Base-by-base conservation (phyloP, 1,284 basidiomycete genomes). In the Erythrobasidium hasegawianum region DNA sequence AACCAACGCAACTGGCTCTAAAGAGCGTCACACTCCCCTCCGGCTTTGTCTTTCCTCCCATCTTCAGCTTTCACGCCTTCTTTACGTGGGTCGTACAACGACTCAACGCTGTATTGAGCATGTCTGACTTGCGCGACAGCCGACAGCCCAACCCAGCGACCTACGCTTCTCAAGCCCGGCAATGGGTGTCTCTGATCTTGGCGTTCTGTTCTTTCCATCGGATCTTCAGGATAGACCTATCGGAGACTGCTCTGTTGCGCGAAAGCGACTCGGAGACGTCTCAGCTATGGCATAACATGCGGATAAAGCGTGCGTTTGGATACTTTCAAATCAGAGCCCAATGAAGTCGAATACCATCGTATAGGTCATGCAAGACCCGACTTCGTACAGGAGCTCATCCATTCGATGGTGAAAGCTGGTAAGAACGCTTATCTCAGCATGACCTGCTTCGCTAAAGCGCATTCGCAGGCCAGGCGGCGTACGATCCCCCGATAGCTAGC, bases 41-140 rank as follows among this genome's bases (percentile, higher is more conserved):
- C 13, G 62, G 62, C 38, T 65, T 57, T 24, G 56, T 58, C 33
- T 65, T 65, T 53, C 62, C 62, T 27, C 62, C 62, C 29, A 65
- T 65, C 62, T 65, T 57, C 62, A 50, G 43, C 16, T 65, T 65
- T 41, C 62, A 50, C 29, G 62, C 62, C 27, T 65, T 65, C 56
- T 65, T 65, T 26, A 65, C 62, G 62, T 65, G 29, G 26, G 62
- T 27, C 16, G n/a, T 53, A 3, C 8, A 43, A 11, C 20, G 10
- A 38, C 4, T 7, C 22, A 20, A 11, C 16, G 4, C 10, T n/a
- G 0, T 18, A 24, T n/a, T 16, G n/a, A 47, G 43, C 16, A 14
- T 47, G 24, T 27, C 41, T 45, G 39, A 47, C 10, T 1, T 16
- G 13, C 20, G 24, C 20, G 14, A 2, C 29, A 65, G 62, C 11